Base-by-base conservation (phyloP, 108 stramenopile genomes). In the Aureococcus anophagefferens region DNA sequence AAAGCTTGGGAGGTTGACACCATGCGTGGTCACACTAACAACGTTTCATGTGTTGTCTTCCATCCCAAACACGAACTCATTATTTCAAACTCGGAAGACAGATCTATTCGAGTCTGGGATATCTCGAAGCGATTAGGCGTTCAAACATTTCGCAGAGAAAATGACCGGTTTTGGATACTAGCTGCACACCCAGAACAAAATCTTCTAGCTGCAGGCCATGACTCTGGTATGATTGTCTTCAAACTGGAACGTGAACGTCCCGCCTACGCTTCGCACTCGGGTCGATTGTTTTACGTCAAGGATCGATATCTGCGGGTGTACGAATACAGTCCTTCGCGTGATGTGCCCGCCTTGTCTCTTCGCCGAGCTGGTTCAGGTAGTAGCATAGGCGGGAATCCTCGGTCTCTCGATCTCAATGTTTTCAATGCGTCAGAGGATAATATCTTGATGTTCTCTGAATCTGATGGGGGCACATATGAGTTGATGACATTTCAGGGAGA, bases 1-100 rank as follows among this genome's bases (percentile, higher is more conserved):
- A 95, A 96, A 89, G 98, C 98, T 13, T 99, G 98, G 98, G 98
- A 99, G 81, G 98, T 99, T 40, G 96, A 99, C 87, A 96, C 98
- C 40, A 89, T 99, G 74, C 86, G 95, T 0, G 98, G 98, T 29
- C 98, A 99, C 76, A 95, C 94, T 64, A 99, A 99, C 93, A 99
- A 97, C 78, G 98, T 99, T 0, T 89, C 88, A 15, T 95, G 96
- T 74, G 97, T 96, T 77, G 78, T 98, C 64, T 99, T 97, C 90
- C 98, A 98, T 76, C 98, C 98, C 36, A 94, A 95, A 74, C 90
- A 93, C 72, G 98, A 99, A 75, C 85, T 99, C 68, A 92, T 99
- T 45, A 90, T 99, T 0, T 89, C 88, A 68, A 96, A 99, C 86
- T 91, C 90, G 67, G 98, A 99, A 79, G 98, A 99, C 87, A 84